Evolutionary conservation across 495 filamentous ascomycete species (phyloP).

Genomic region (Hypoxylon perforatum): DNA sequence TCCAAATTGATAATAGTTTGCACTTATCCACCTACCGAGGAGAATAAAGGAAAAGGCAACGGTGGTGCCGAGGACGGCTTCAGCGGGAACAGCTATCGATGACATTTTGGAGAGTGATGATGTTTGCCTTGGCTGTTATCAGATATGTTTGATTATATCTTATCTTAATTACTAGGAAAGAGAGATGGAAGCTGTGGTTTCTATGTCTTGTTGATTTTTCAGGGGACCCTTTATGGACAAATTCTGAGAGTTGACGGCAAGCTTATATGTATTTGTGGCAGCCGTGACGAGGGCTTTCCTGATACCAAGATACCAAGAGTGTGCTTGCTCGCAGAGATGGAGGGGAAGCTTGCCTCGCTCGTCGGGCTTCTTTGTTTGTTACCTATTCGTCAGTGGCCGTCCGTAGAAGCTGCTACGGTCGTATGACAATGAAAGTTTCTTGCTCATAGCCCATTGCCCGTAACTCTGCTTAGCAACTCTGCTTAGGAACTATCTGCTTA

Average conservation of each 20-base stretch:
- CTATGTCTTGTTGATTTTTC: too few relatives aligned
- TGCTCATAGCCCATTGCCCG: background rate
- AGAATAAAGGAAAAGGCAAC: conserved; percentile 59
- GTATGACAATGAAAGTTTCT: conserved; percentile 31
- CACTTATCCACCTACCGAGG: conserved; percentile 46
- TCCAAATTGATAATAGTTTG: background rate
- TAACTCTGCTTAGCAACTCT: too few relatives aligned
- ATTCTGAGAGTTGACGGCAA: too few relatives aligned
- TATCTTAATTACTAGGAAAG: background rate
- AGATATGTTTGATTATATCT: background rate
- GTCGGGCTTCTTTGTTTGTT: conserved; percentile 16
- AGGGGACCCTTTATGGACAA: too few relatives aligned
- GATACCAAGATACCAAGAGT: too few relatives aligned
- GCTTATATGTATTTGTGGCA: too few relatives aligned
- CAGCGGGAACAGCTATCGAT: conserved; percentile 30
- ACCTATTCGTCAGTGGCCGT: conserved; percentile 7
- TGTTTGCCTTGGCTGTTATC: too few relatives aligned
- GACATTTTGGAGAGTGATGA: too few relatives aligned
- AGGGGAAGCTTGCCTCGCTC: conserved; percentile 6
- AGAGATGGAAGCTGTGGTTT: too few relatives aligned
- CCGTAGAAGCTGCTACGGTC: conserved; percentile 12
- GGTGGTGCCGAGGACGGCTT: conserved; percentile 50
- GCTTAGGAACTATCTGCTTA: conserved; percentile 7
- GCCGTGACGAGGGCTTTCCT: background rate
- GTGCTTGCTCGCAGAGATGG: too few relatives aligned